phyloP scores from a whole-genome alignment of 208 protist species.

The Crithidia thermophila region DNA sequence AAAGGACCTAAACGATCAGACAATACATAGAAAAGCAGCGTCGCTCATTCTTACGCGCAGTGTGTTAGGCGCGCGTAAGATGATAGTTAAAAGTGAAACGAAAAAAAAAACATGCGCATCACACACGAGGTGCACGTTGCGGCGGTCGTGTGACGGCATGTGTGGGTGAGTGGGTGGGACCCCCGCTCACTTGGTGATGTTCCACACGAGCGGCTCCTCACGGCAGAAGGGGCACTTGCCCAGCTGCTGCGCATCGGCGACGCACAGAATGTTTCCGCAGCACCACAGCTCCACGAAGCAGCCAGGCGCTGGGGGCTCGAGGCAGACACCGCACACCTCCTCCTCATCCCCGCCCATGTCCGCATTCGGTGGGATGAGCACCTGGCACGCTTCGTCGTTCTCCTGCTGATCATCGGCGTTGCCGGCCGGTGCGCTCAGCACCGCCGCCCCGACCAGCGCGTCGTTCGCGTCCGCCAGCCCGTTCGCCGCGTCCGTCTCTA shows the following conservation, averaged over 20 bases:
- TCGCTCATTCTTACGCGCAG: too few species aligned
- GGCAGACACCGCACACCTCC: slow-evolving; percentile 83
- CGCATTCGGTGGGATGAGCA: slow-evolving; percentile 30
- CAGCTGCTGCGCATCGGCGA: slow-evolving; percentile 74
- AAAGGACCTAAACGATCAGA: too few species aligned
- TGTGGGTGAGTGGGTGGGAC: too few species aligned
- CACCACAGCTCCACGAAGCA: slow-evolving; percentile 82
- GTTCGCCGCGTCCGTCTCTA: slow-evolving; percentile 29
- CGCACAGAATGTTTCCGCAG: slow-evolving; percentile 84
- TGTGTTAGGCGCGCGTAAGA: too few species aligned
- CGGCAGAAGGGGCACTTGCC: slow-evolving; percentile 87
- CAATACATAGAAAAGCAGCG: too few species aligned
- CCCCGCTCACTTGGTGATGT: slow-evolving; percentile 56
- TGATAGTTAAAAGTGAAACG: too few species aligned
- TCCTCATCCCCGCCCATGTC: slow-evolving; percentile 57
- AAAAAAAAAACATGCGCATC: too few species aligned
- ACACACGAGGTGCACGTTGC: too few species aligned
- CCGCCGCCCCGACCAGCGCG: slow-evolving; percentile 18
- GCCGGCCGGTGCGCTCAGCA: slow-evolving; percentile 24
- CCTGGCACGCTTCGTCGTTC: slow-evolving; percentile 34
- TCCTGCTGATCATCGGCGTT: slow-evolving; percentile 24
- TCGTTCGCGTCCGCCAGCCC: slow-evolving; percentile 16
- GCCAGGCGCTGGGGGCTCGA: slow-evolving; percentile 57
- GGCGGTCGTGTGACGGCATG: too few species aligned
- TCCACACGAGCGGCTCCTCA: slow-evolving; percentile 80